phyloP scores from a whole-genome alignment of 1,139 yeast species.

The Pichiaceae sp. region DNA sequence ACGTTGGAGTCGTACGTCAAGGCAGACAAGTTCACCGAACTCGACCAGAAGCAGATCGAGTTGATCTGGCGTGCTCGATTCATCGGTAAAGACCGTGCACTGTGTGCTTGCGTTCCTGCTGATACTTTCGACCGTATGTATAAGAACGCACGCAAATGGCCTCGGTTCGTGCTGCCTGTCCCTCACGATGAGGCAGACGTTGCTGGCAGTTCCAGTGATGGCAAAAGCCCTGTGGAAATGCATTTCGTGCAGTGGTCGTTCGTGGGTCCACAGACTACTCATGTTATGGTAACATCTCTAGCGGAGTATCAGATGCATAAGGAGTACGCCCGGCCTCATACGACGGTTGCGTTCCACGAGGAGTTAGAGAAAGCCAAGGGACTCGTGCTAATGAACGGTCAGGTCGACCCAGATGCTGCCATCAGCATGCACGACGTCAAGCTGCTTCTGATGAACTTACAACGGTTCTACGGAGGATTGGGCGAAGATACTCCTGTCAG shows the following conservation, averaged over 20 bases:
- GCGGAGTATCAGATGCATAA: constrained; percentile 88
- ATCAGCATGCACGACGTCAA: constrained; percentile 62
- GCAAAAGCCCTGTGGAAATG: constrained; percentile 56
- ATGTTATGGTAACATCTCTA: constrained; percentile 84
- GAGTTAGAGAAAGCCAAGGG: constrained; percentile 59
- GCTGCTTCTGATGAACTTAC: constrained; percentile 67
- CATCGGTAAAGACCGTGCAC: constrained; percentile 45
- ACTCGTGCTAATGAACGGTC: constrained; percentile 81
- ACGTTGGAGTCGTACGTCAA: constrained; percentile 66
- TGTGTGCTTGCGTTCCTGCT: constrained; percentile 57
- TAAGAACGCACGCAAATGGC: constrained; percentile 63
- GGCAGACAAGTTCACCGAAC: constrained; percentile 50
- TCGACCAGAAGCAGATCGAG: constrained; percentile 61
- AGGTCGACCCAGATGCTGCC: constrained; percentile 63
- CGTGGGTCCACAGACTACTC: constrained; percentile 77
- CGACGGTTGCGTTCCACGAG: constrained; percentile 80
- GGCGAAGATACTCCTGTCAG: constrained; percentile 31
- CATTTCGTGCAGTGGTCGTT: constrained; percentile 94
- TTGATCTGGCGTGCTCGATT: constrained; percentile 88
- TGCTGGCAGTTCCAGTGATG: constrained; percentile 17
- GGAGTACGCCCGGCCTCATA: constrained; percentile 93
- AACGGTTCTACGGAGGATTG: constrained; percentile 79
- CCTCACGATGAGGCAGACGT: constrained; percentile 31
- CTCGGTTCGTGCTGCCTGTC: constrained; percentile 66
- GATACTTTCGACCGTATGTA: constrained; percentile 53